phyloP scores from a whole-genome alignment of 192 early-diverging fungal species.

The Helicostylum pulchrum region DNA sequence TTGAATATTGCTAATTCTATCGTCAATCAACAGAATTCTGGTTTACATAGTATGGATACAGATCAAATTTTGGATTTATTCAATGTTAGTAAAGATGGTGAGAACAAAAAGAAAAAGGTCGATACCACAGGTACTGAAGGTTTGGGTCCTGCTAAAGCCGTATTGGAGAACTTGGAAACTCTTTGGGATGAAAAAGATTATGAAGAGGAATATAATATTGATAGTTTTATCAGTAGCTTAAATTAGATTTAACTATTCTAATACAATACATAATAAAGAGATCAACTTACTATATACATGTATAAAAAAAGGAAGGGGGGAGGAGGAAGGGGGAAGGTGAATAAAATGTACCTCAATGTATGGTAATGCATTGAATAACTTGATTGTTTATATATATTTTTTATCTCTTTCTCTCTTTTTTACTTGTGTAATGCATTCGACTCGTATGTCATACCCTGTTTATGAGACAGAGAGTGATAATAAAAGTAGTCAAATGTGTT shows the following conservation, averaged over 20 bases:
- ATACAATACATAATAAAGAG: too few relatives aligned
- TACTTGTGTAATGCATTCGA: too few relatives aligned
- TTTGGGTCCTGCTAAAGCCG: slow-evolving; percentile 68
- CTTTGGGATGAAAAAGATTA: slow-evolving; percentile 92
- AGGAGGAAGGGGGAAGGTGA: too few relatives aligned
- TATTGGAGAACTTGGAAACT: slow-evolving; percentile 73
- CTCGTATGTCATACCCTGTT: too few relatives aligned
- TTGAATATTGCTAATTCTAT: slow-evolving; percentile 94
- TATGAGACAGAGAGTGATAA: too few relatives aligned
- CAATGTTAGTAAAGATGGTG: slow-evolving; percentile 58
- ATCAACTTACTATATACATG: too few relatives aligned
- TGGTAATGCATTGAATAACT: too few relatives aligned
- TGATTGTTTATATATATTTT: too few relatives aligned
- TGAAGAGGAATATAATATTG: slow-evolving; percentile 81
- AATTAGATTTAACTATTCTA: slow-evolving; percentile 14
- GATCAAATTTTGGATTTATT: slow-evolving; percentile 95
- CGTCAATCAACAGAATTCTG: slow-evolving; percentile 95
- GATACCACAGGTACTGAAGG: slow-evolving; percentile 28
- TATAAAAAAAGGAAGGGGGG: too few relatives aligned
- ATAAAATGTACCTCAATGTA: too few relatives aligned
- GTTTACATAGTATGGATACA: slow-evolving; percentile 92
- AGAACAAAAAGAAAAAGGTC: slow-evolving; percentile 38
- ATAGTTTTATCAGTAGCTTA: slow-evolving; percentile 66
- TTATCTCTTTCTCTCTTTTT: too few relatives aligned
- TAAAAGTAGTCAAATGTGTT: too few relatives aligned